Base-by-base conservation (phyloP, 2,329 filamentous ascomycete genomes). In the Cytospora piceicola region DNA sequence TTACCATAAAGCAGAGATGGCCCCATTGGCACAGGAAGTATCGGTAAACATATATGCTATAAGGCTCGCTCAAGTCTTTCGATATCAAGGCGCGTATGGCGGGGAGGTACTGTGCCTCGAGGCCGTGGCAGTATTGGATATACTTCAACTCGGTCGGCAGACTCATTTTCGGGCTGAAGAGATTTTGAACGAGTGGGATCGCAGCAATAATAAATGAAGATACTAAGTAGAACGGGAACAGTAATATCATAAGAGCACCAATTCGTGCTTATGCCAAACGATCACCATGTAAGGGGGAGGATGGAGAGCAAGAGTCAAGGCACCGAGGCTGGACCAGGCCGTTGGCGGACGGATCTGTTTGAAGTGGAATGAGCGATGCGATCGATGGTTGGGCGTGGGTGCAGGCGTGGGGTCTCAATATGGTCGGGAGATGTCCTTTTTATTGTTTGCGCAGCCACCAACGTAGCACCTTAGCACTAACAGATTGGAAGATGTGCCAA, bases 11-110 rank as follows among this genome's bases (percentile, higher is more conserved):
- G 78, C 95, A 99, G n/a, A 99, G 81, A 74, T 98, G 90, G 6
- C 92, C 91, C 95, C 95, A 99, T 85, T 98, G 93, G 75, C 96
- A 97, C 22, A 99, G 82, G 73, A 99, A 99, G 77, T 99, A 99
- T 36, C 95, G 89, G 78, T 98, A 99, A 66, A 99, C 95, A 80
- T 99, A 99, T 76, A 99, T 98, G 79, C 94, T 98, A 77, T 99
- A 99, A 1, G 95, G 95, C 77, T 99, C 95, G 71, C 94, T 98
- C 58, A 99, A 85, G 75, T 98, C 95, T 73, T 94, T 96, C 54
- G 94, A 95, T 73, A 99, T 99, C 74, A 99, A 81, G 65, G 94
- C 89, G 63, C 94, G 89, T 77, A 99, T 97, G 52, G 93, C 88
- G 42, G 93, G 88, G 52, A 99, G 88, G 75, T 95, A 85, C 75